Conservation (phyloP, 148 eudicot genomes). For the Simmondsia chinensis region DNA sequence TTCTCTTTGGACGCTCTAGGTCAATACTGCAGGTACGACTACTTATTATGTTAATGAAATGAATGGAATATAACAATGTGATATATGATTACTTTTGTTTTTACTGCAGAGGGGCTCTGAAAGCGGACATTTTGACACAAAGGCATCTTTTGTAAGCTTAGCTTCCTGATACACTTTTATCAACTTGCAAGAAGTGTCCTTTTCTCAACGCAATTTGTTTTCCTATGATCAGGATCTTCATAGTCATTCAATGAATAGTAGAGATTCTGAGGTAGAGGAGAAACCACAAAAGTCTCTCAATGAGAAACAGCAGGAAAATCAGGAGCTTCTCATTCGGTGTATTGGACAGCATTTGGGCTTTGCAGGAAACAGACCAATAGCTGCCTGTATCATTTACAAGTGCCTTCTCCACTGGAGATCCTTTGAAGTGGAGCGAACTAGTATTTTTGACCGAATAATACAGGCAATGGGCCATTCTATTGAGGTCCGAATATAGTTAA, state of each 20-base stretch:
- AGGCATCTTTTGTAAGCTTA: slow-evolving; percentile 37
- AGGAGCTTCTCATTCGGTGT: slow-evolving; percentile 72
- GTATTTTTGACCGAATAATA: slow-evolving; percentile 83
- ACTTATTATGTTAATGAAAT: neutral
- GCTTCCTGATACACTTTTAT: neutral
- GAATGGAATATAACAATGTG: neutral
- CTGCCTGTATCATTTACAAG: slow-evolving; percentile 88
- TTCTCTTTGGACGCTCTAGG: slow-evolving; percentile 74
- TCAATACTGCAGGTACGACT: slow-evolving; percentile 76
- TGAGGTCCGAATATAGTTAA: slow-evolving; percentile 80
- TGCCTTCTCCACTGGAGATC: slow-evolving; percentile 99
- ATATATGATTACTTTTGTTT: slow-evolving; percentile 4
- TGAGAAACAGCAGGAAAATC: slow-evolving; percentile 93
- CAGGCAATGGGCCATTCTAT: slow-evolving; percentile 88
- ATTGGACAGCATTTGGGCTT: slow-evolving; percentile 76
- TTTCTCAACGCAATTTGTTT: neutral
- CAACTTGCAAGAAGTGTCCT: no score
- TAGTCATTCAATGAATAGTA: slow-evolving; percentile 62
- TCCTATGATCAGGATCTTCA: slow-evolving; percentile 89
- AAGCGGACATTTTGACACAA: slow-evolving; percentile 59
- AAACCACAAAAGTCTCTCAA: slow-evolving; percentile 92
- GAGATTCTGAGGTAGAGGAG: slow-evolving; percentile 78
- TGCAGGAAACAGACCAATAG: slow-evolving; percentile 72
- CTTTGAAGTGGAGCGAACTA: slow-evolving; percentile 95
- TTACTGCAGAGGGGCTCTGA: slow-evolving; percentile 71